A percentile compares a stretch with the other conserved stretches of the same genome.
These are phyloP conservation scores for Camillea tinctor DNA, from an alignment of 2,329 filamentous ascomycete species.

Conservation along the genomic window DNA sequence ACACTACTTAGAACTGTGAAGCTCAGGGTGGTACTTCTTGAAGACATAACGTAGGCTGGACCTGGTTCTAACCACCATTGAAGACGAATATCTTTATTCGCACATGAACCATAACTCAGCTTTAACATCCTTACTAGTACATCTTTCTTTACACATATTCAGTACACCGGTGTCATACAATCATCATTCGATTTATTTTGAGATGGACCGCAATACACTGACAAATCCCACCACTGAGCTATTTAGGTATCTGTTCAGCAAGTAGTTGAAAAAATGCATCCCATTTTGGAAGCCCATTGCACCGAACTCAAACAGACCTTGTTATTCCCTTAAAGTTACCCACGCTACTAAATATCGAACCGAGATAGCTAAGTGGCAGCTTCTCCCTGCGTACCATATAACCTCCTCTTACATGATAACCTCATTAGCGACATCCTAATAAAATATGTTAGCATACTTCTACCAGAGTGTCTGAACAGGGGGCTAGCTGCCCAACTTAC, in stretches of 20 bases:
- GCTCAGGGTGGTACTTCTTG: no score
- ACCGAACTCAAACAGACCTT: slow-evolving; percentile 3
- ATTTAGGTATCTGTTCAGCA: slow-evolving; percentile 8
- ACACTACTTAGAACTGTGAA: no score
- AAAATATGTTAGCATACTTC: slow-evolving; percentile 29
- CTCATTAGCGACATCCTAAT: slow-evolving; percentile 78
- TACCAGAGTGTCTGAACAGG: neutral
- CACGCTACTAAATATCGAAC: neutral
- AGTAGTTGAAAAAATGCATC: slow-evolving; percentile 9
- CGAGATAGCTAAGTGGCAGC: neutral
- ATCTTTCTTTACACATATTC: neutral
- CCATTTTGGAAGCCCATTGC: slow-evolving; percentile 16
- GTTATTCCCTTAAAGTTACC: neutral
- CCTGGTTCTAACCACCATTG: no score
- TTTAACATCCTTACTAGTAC: neutral
- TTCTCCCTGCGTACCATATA: neutral
- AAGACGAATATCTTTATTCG: neutral
- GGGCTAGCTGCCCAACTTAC: slow-evolving; percentile 53
- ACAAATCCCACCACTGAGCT: slow-evolving; percentile 7
- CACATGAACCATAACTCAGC: neutral
- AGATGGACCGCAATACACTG: neutral
- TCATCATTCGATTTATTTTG: neutral
- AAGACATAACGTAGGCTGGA: no score
- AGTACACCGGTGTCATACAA: neutral
- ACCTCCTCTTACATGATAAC: slow-evolving; percentile 77